These are phyloP conservation scores for Heterobasidion parviporum DNA, from an alignment of 1,284 basidiomycete species.

Conservation along the genomic window DNA sequence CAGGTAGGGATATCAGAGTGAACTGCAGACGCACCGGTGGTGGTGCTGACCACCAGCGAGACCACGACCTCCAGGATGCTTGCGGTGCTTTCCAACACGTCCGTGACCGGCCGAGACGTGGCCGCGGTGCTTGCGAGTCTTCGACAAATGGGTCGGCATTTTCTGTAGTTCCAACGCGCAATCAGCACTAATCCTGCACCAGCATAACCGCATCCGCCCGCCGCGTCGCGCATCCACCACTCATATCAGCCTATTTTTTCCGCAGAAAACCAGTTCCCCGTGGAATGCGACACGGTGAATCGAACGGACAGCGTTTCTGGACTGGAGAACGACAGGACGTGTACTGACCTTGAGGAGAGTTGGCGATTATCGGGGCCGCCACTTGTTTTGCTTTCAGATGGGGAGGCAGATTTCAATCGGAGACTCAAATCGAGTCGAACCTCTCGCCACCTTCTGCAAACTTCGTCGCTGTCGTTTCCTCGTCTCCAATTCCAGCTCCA, in stretches of 20 bases:
- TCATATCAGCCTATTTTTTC: background rate
- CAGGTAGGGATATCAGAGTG: background rate
- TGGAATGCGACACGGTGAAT: background rate
- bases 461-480: background rate
- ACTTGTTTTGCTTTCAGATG: slow-evolving; percentile 9
- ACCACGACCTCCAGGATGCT: slow-evolving; percentile 99
- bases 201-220: slow-evolving; percentile 18
- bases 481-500: background rate
- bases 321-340: slow-evolving; percentile 13
- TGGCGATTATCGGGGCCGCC: slow-evolving; percentile 33
- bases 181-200: slow-evolving; percentile 1
- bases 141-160: slow-evolving; percentile 93
- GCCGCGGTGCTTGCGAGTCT: slow-evolving; percentile 97
- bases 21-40: slow-evolving; percentile 68
- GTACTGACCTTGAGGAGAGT: slow-evolving; percentile 59
- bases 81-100: slow-evolving; percentile 99
- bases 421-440: slow-evolving; percentile 1
- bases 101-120: slow-evolving; percentile 99
- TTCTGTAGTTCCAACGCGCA: slow-evolving; percentile 31
- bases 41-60: slow-evolving; percentile 99
- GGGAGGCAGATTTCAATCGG: slow-evolving; percentile 6
- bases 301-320: background rate
- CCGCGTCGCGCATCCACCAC: slow-evolving; percentile 36
- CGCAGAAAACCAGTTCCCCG: background rate
- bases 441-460: background rate